Evolutionary conservation across 2,329 filamentous ascomycete species (phyloP).

Genomic region (Neopestalotiopsis clavispora): DNA sequence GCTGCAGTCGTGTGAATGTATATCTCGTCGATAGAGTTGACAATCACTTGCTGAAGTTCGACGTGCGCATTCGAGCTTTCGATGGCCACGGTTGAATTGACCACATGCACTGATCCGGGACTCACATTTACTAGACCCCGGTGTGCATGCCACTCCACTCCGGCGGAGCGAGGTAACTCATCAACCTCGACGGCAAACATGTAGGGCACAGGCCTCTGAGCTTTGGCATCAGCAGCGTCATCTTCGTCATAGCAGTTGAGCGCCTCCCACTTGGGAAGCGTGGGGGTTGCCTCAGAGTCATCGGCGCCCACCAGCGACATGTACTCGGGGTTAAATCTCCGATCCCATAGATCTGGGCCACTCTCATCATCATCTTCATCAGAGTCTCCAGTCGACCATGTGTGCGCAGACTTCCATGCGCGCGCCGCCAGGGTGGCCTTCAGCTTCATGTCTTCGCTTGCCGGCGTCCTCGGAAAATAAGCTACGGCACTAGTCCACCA

Average conservation of each 20-base stretch:
- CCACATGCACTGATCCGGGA: slow-evolving; percentile 28
- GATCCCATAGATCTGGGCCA: slow-evolving; percentile 72
- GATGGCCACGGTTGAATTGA: not conserved
- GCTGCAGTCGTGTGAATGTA: slow-evolving; percentile 5
- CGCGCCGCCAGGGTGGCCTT: slow-evolving; percentile 48
- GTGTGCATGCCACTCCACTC: slow-evolving; percentile 84
- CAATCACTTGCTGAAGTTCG: slow-evolving; percentile 30
- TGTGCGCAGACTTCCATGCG: slow-evolving; percentile 55
- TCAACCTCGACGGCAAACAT: slow-evolving; percentile 79
- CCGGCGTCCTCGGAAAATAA: slow-evolving; percentile 61
- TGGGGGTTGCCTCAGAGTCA: slow-evolving; percentile 31
- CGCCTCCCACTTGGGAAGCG: slow-evolving; percentile 57
- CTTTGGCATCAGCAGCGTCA: slow-evolving; percentile 19
- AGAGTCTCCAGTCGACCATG: slow-evolving; percentile 36
- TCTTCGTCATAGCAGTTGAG: slow-evolving; percentile 42
- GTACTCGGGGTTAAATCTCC: slow-evolving; percentile 60
- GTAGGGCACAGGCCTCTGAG: slow-evolving; percentile 55
- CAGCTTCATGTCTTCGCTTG: slow-evolving; percentile 25
- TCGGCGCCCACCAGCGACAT: slow-evolving; percentile 43
- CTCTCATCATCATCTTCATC: slow-evolving; percentile 54
- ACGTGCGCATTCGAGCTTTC: not conserved
- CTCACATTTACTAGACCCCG: slow-evolving; percentile 56
- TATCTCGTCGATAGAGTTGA: slow-evolving; percentile 18
- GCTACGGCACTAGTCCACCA: slow-evolving; percentile 79
- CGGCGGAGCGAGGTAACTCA: slow-evolving; percentile 73